Base-by-base conservation (phyloP, 805 yeast genomes). In the Suhomyces canberraensis region DNA sequence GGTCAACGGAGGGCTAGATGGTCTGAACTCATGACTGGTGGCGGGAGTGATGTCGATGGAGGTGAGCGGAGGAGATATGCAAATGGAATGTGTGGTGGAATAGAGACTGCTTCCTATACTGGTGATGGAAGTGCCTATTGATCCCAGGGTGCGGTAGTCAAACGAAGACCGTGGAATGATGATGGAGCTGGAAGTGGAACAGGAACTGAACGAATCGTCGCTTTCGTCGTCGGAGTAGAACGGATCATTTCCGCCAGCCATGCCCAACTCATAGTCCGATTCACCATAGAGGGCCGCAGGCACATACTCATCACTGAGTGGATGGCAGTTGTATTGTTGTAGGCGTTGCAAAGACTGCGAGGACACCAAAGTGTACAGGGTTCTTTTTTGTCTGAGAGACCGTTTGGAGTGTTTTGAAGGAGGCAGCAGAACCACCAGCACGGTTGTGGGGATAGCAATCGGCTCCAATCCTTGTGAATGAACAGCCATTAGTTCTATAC, bases 241-340 rank as follows among this genome's bases (percentile, higher is more conserved):
- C n/a, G 35, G n/a, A 22, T 32, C 35, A 8, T 15, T 28, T 5
- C 20, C 13, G 1, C 18, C 16, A n/a, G 19, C 29, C 29, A 32
- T 16, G 20, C 27, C 19, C 16, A 31, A 8, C 4, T 25, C 37
- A 14, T 33, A 36, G 17, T 22, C 28, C 17, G 29, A 29, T 11
- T 33, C 37, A 13, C 26, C 25, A 15, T 24, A 29, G 18, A 19
- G 14, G 11, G 11, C 11, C 4, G 25, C 11, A 3, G 37, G 37
- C 9, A 37, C 41, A 21, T 37, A 37, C 24, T 37, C 39, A 33
- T 37, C 35, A 34, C 36, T 28, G 14, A 35, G 20, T 11, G 44
- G 31, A 18, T 33, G 33, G 20, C 31, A 17, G 24, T 19, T 20
- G 29, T 37, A 29, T 24, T 25, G 25, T 21, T 19, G 32, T 31